A percentile compares a stretch with the other conserved stretches of the same genome.
phyloP scores from a whole-genome alignment of 148 eudicot genomes.

The Rhododendron kiyosumense region DNA sequence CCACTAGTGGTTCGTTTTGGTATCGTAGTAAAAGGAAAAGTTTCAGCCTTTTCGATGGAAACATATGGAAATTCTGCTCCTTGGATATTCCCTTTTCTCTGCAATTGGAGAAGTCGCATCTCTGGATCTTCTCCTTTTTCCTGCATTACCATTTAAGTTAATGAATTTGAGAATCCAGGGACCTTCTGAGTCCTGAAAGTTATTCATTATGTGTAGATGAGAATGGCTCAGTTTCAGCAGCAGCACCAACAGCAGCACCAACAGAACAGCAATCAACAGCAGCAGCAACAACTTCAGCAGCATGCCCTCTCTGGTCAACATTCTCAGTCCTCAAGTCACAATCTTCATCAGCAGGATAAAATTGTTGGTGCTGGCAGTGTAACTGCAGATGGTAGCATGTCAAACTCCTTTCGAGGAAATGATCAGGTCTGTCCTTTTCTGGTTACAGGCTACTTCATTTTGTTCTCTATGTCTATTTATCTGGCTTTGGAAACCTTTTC shows the following conservation, averaged over 20 bases:
- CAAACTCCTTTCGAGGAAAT: slow-evolving; percentile 57
- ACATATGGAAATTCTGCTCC: background rate
- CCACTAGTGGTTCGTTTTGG: background rate
- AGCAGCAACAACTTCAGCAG: slow-evolving; percentile 34
- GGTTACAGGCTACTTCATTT: background rate
- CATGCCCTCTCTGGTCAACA: slow-evolving; percentile 53
- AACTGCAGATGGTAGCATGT: slow-evolving; percentile 52
- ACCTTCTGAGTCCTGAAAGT: background rate
- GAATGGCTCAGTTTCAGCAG: slow-evolving; percentile 53
- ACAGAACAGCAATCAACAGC: slow-evolving; percentile 26
- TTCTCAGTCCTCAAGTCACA: slow-evolving; percentile 44
- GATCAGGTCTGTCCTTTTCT: slow-evolving; percentile 47
- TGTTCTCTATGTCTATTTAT: background rate
- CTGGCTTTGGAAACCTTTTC: background rate
- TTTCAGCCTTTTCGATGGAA: background rate
- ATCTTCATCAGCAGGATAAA: slow-evolving; percentile 50
- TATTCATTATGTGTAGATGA: slow-evolving; percentile 31
- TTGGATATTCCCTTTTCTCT: background rate
- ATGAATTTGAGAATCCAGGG: background rate
- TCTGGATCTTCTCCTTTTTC: background rate
- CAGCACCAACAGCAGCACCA: slow-evolving; percentile 43
- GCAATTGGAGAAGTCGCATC: background rate
- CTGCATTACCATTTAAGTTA: background rate
- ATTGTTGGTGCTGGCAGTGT: slow-evolving; percentile 45
- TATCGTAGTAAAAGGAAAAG: background rate